phyloP scores from a whole-genome alignment of 1,284 basidiomycete genomes.

The Papiliotrema nemorosa region DNA sequence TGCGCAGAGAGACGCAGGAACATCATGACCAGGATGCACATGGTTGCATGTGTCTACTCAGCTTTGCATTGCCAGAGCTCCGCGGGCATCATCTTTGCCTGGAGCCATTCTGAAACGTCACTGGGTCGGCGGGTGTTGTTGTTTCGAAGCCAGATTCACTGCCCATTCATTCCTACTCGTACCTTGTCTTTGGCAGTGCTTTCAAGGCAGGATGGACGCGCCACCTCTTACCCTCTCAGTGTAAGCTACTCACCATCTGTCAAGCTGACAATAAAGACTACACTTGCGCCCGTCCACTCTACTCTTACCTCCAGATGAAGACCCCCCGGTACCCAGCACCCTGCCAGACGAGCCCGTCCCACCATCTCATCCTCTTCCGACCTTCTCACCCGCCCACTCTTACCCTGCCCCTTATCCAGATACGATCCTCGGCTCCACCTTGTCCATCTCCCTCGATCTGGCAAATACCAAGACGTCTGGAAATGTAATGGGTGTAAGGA shows the following conservation, averaged over 20 bases:
- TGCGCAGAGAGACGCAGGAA: too few species aligned
- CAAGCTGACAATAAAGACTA: conserved; percentile 7
- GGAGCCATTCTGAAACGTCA: too few species aligned
- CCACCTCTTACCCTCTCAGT: conserved; percentile 27
- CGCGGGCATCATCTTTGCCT: too few species aligned
- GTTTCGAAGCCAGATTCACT: background rate
- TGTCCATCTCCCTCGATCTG: conserved; percentile 25
- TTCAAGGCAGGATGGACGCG: conserved; percentile 17
- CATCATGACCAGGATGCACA: too few species aligned
- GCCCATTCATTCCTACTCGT: background rate
- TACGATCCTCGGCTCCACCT: conserved; percentile 34
- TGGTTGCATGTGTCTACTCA: too few species aligned
- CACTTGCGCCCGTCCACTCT: conserved; percentile 17
- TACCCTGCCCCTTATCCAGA: conserved; percentile 36
- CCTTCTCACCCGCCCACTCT: conserved; percentile 38
- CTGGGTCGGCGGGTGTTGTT: too few species aligned
- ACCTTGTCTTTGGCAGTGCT: background rate
- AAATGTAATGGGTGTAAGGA: conserved; percentile 33
- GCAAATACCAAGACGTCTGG: conserved; percentile 20
- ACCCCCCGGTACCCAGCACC: background rate
- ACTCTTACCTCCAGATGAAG: conserved; percentile 3
- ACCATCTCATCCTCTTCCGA: conserved; percentile 12
- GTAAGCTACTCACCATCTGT: conserved; percentile 10
- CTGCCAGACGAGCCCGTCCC: conserved; percentile 5
- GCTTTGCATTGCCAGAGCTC: too few species aligned